Evolutionary conservation across 495 filamentous ascomycete species (phyloP).

Genomic region (Evernia prunastri): DNA sequence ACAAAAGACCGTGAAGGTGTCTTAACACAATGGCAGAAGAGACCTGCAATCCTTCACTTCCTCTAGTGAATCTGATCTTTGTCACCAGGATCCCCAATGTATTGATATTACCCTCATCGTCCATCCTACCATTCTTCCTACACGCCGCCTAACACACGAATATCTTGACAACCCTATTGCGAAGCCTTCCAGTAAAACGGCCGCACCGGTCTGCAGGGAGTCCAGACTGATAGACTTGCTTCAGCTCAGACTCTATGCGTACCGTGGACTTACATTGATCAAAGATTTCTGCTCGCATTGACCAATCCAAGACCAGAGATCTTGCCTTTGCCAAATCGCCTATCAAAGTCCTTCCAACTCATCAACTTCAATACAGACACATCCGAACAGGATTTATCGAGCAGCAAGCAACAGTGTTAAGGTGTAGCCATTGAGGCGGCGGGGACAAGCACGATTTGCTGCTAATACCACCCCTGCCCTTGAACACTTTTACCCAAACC

Average conservation of each 20-base stretch:
- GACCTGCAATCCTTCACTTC: neutral
- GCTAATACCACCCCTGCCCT: neutral
- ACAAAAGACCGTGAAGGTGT: neutral
- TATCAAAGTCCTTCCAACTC: neutral
- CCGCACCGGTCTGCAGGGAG: neutral
- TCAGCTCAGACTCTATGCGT: neutral
- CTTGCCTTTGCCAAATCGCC: neutral
- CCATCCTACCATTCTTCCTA: neutral
- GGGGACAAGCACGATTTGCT: neutral
- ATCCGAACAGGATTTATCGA: neutral
- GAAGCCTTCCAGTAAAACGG: neutral
- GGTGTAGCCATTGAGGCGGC: neutral
- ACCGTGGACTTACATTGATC: neutral
- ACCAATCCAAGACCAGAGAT: neutral
- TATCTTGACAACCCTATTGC: neutral
- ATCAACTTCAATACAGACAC: neutral
- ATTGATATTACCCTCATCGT: neutral
- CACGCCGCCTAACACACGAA: neutral
- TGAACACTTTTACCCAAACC: neutral
- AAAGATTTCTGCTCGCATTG: neutral
- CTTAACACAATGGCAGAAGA: neutral
- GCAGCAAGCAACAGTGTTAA: neutral
- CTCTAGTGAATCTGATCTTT: constrained; percentile 1
- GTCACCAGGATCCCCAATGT: neutral
- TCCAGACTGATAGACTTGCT: neutral